A percentile compares a stretch with the other conserved stretches of the same genome.
These are phyloP conservation scores for Plasmodium fragile DNA, from an alignment of 169 alveolate genomes.

Conservation along the genomic window DNA sequence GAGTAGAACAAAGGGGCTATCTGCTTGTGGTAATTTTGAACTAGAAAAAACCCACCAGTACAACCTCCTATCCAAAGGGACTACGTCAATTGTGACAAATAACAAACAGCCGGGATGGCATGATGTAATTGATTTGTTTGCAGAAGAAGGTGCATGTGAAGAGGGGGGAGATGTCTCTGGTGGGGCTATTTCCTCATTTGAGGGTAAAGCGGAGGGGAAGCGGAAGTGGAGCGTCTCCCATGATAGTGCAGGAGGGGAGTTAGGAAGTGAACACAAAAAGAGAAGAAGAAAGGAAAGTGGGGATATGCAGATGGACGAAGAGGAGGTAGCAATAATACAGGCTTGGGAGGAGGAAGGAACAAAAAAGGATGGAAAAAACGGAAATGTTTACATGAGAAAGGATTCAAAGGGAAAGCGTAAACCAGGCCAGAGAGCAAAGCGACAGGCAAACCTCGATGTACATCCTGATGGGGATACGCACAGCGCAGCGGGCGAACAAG, in stretches of 20 bases:
- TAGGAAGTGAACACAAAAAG: not conserved
- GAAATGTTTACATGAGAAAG: not conserved
- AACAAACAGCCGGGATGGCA: not conserved
- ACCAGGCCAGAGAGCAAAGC: not conserved
- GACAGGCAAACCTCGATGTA: not conserved
- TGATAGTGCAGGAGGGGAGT: not conserved
- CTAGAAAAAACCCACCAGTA: not conserved
- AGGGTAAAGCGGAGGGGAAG: not conserved
- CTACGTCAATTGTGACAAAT: not conserved
- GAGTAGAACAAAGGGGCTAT: not conserved
- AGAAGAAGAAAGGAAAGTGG: not conserved
- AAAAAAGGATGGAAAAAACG: not conserved
- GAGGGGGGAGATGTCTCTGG: not conserved
- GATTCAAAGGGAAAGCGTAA: not conserved
- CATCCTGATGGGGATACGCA: not conserved
- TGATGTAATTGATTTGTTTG: slow-evolving; percentile 29
- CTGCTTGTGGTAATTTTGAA: not conserved
- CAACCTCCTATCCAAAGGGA: not conserved
- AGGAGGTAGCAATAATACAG: no score
- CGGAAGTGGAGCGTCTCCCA: not conserved
- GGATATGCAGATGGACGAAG: not conserved
- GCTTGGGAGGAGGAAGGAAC: no score
- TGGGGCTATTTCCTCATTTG: not conserved
- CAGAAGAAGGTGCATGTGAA: not conserved
- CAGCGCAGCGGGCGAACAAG: slow-evolving; percentile 11